Evolutionary conservation across 225 moss, liverwort and hornwort species (phyloP).

Genomic region (Asterella californica): DNA sequence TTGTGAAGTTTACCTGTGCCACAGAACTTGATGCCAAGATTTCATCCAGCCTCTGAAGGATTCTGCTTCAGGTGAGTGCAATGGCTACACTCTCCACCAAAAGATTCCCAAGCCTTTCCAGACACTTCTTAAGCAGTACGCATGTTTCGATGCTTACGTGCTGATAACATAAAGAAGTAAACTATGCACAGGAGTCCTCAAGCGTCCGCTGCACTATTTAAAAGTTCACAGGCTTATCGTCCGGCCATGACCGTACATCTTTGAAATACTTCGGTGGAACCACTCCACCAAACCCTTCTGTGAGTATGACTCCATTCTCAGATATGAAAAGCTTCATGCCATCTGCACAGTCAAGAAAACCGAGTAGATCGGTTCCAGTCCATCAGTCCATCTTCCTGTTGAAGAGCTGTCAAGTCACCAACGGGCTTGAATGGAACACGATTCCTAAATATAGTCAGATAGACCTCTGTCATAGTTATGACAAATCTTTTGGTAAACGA

Average conservation of each 20-base stretch:
- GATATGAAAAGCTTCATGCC: conserved; percentile 83
- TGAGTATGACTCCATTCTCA: conserved; percentile 81
- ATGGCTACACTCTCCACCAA: not conserved
- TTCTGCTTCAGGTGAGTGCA: not conserved
- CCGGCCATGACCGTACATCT: conserved; percentile 29
- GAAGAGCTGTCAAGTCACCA: not conserved
- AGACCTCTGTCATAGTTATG: no score
- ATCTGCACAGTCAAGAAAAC: conserved; percentile 44
- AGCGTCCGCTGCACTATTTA: not conserved
- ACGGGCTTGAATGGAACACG: no score
- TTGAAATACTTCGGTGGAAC: conserved; percentile 64
- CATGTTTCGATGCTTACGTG: no score
- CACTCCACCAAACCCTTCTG: conserved; percentile 77
- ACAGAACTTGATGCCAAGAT: not conserved
- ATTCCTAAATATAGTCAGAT: no score
- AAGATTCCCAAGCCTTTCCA: not conserved
- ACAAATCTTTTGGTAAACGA: not conserved
- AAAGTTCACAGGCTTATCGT: conserved; percentile 1
- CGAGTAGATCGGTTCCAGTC: not conserved
- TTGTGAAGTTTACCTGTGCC: not conserved
- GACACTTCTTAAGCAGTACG: not conserved
- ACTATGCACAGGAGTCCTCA: not conserved
- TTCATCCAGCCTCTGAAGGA: not conserved
- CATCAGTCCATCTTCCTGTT: not conserved
- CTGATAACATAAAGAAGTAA: not conserved